Evolutionary conservation across 2,329 filamentous ascomycete genomes (phyloP).

Genomic region (Apiospora arundinis): DNA sequence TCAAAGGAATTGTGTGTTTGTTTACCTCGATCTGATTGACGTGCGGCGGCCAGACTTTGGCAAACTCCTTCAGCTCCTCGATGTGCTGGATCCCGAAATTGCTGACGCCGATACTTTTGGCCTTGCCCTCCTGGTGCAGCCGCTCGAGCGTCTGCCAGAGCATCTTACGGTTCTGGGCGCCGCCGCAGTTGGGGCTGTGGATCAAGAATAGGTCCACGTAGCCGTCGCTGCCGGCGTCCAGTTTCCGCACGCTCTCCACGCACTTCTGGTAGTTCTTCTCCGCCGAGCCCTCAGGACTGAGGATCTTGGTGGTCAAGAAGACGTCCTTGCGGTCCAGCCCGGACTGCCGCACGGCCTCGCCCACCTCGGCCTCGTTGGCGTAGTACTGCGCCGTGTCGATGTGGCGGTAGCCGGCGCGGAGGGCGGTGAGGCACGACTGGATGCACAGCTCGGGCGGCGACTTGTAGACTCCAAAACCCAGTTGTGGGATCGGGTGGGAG

Average conservation of each 20-base stretch:
- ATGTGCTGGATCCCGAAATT: slow-evolving; percentile 74
- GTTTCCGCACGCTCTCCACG: slow-evolving; percentile 67
- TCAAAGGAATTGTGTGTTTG: slow-evolving; percentile 18
- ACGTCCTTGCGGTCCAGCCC: slow-evolving; percentile 61
- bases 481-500: slow-evolving; percentile 62
- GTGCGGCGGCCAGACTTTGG: slow-evolving; percentile 67
- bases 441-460: slow-evolving; percentile 61
- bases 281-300: slow-evolving; percentile 56
- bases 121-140: slow-evolving; percentile 62
- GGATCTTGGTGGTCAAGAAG: slow-evolving; percentile 76
- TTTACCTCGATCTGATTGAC: slow-evolving; percentile 69
- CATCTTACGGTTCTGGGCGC: slow-evolving; percentile 57
- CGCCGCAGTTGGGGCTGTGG: slow-evolving; percentile 64
- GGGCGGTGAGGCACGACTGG: slow-evolving; percentile 62
- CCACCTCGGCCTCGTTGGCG: slow-evolving; percentile 71
- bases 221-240: slow-evolving; percentile 56
- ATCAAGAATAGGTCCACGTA: slow-evolving; percentile 74
- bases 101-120: slow-evolving; percentile 66
- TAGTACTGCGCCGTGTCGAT: slow-evolving; percentile 71
- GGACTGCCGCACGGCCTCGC: slow-evolving; percentile 64
- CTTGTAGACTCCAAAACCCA: slow-evolving; percentile 77
- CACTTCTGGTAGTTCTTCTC: slow-evolving; percentile 66
- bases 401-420: slow-evolving; percentile 65
- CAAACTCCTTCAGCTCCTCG: slow-evolving; percentile 70
- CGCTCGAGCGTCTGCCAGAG: slow-evolving; percentile 73